Evolutionary conservation across 2,329 filamentous ascomycete genomes (phyloP).

Genomic region (Diaporthe citriasiana): DNA sequence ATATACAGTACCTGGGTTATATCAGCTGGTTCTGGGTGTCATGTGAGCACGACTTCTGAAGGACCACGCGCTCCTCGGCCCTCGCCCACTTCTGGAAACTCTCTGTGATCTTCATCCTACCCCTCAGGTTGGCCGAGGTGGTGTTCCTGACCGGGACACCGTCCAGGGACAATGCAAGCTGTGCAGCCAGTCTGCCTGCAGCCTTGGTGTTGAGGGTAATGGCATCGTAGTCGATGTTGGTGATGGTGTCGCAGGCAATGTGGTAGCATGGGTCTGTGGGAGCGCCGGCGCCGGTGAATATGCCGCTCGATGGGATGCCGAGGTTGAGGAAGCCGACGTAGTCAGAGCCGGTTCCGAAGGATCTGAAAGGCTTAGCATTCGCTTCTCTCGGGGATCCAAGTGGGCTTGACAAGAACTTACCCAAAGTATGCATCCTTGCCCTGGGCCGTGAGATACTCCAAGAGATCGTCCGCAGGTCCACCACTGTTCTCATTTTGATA

Average conservation of each 20-base stretch:
- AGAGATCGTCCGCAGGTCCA: background rate
- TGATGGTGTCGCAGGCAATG: slow-evolving; percentile 56
- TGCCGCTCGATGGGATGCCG: slow-evolving; percentile 68
- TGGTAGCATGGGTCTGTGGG: slow-evolving; percentile 50
- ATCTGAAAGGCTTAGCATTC: slow-evolving; percentile 50
- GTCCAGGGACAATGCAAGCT: slow-evolving; percentile 45
- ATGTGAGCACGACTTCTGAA: slow-evolving; percentile 45
- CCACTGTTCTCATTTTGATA: slow-evolving; percentile 47
- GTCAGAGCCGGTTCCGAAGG: slow-evolving; percentile 70
- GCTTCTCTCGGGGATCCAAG: too few species aligned
- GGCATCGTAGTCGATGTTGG: slow-evolving; percentile 55
- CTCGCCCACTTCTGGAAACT: slow-evolving; percentile 44
- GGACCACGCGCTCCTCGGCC: slow-evolving; percentile 40
- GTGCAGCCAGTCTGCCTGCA: slow-evolving; percentile 65
- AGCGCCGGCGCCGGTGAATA: slow-evolving; percentile 68
- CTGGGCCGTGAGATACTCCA: slow-evolving; percentile 42
- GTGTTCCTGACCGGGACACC: slow-evolving; percentile 45
- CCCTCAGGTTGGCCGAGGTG: slow-evolving; percentile 42
- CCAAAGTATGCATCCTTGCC: slow-evolving; percentile 47
- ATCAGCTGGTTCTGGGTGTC: slow-evolving; percentile 38
- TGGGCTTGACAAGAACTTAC: background rate
- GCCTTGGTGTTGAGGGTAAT: slow-evolving; percentile 53
- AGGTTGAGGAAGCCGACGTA: slow-evolving; percentile 72
- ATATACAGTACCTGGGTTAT: background rate
- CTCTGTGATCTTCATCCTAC: slow-evolving; percentile 42